Evolutionary conservation across 441 rosid species (phyloP).

Genomic region (Croton laevigatus): DNA sequence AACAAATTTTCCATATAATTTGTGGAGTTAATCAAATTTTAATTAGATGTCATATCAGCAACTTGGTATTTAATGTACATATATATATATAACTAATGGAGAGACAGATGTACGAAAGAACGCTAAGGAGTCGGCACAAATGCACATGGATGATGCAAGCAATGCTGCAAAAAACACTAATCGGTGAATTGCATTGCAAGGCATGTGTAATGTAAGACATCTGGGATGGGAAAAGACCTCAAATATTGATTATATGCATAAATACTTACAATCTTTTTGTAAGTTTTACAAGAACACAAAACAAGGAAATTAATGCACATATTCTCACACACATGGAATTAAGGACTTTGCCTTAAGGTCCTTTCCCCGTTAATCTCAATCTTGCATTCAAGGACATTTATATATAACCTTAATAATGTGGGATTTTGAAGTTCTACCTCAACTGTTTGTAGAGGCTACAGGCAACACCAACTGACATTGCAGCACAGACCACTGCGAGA

Average conservation of each 20-base stretch:
- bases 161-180: conserved; percentile 20
- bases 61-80: no score
- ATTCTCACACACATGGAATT: conserved; percentile 1
- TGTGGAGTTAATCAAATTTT: no score
- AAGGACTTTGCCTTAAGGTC: conserved; percentile 4
- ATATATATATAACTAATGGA: conserved; percentile 26
- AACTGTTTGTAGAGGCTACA: conserved; percentile 74
- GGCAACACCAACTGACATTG: conserved; percentile 73
- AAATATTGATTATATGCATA: conserved; percentile 9
- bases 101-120: conserved; percentile 28
- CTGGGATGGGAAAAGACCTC: neutral
- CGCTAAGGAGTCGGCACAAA: conserved; percentile 31
- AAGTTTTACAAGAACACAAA: conserved; percentile 8
- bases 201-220: neutral
- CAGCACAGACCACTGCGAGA: conserved; percentile 79
- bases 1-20: no score
- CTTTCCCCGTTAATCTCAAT: neutral
- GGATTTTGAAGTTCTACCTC: conserved; percentile 27
- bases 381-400: neutral
- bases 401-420: neutral
- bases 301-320: conserved; percentile 9
- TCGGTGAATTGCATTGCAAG: neutral
- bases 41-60: no score
- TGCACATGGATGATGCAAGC: conserved; percentile 29
- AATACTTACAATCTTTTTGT: conserved; percentile 3